Evolutionary conservation across 768 basidiomycete genomes (phyloP), one percentile per base, ranked within the genome.

Genomic region (Boletus barrowsii): DNA sequence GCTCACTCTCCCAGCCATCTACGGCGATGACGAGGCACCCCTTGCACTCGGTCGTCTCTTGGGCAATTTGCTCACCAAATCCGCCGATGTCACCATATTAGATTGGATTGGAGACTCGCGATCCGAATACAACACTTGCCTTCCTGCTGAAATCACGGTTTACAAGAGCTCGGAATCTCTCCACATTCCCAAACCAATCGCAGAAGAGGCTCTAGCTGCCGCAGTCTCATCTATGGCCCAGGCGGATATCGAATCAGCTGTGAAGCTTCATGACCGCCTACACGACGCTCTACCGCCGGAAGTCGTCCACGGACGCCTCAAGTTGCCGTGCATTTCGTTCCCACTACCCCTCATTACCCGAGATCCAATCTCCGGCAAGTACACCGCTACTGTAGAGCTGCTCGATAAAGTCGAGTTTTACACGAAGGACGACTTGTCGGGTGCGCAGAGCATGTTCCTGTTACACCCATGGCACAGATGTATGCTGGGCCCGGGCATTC

Each of bases 1-100:
- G 41, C 40, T 58, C 24, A 54, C 41, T 8, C 47, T 68, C 6
- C 50, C 54, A 18, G 30, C 63, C 10, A 45, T 51, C 30, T 68
- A 68, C 32, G 67, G 67, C 3, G 64, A 58, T 15, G 67, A 63
- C 11, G 53, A 59, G 43, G 44, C 8, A 3, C 49, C 49, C 5
- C 60, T 51, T 18, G 67, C 67, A 3, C 56, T 68, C 5, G 54
- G 59, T 43, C 60, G 67, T 42, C 51, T 68, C 2, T 33, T 62
- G 47, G 55, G 33, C 4, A 43, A 47, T 3, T 22, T 65, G 10
- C 44, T 65, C 3, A 51, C 44, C 14, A 43, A 36, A 10, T 67
- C 65, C 1, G 54, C 45, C 14, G 65, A 66, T 26, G 41, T 53
- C 0, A 54, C 44, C 9, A 55, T 62, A 35, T 46, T 66, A 11